These are phyloP conservation scores for Saturnispora ahearnii DNA, from an alignment of 805 yeast species.

Conservation along the genomic window DNA sequence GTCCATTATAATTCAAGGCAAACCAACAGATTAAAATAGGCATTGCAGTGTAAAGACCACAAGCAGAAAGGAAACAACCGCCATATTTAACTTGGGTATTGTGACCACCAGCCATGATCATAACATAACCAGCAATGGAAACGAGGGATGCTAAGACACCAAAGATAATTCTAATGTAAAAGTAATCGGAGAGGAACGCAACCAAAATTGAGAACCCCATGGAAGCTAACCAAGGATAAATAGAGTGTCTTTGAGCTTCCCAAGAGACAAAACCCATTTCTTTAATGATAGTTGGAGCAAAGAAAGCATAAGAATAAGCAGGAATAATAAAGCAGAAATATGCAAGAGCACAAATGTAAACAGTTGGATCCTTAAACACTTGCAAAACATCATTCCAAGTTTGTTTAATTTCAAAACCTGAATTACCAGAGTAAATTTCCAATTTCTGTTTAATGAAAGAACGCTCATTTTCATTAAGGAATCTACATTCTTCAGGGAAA, in stretches of 20 bases:
- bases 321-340: conserved; percentile 63
- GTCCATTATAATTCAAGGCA: conserved; percentile 54
- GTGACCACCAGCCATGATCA: conserved; percentile 38
- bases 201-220: conserved; percentile 54
- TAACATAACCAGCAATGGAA: conserved; percentile 46
- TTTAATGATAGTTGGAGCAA: conserved; percentile 58
- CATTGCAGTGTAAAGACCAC: conserved; percentile 57
- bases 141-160: conserved; percentile 27
- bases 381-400: conserved; percentile 35
- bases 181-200: conserved; percentile 56
- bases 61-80: conserved; percentile 52
- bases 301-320: conserved; percentile 69
- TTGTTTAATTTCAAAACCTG: conserved; percentile 41
- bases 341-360: conserved; percentile 49
- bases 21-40: conserved; percentile 65
- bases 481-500: conserved; percentile 62
- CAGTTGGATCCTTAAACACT: conserved; percentile 51
- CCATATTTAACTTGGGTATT: conserved; percentile 40
- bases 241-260: conserved; percentile 70
- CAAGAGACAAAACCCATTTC: conserved; percentile 59
- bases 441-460: conserved; percentile 50
- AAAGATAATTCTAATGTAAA: conserved; percentile 38
- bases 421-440: conserved; percentile 40
- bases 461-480: conserved; percentile 43
- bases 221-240: conserved; percentile 78